A percentile compares a stretch with the other conserved stretches of the same genome.
Evolutionary conservation across 164 flowering plant genomes (phyloP).

Genomic region (Liquidambar formosana): DNA sequence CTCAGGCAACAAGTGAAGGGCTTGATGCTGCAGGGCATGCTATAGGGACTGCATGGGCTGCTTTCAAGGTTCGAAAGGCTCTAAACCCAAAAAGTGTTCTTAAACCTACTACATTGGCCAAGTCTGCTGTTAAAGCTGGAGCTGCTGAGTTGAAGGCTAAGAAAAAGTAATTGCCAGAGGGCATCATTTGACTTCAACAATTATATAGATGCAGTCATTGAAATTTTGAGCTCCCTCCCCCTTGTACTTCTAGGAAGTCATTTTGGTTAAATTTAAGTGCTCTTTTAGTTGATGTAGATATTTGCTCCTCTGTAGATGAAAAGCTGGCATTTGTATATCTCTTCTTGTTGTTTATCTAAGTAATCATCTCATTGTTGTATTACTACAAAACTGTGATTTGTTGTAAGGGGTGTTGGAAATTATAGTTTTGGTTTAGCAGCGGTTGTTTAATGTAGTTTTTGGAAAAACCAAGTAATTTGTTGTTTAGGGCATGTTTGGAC

Average conservation of each 20-base stretch:
- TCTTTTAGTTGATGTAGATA: neutral
- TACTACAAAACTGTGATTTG: no score
- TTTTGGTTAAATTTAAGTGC: no score
- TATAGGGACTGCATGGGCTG: constrained; percentile 86
- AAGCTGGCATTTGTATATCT: neutral
- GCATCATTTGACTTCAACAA: neutral
- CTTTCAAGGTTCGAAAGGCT: constrained; percentile 78
- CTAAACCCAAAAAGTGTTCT: constrained; percentile 72
- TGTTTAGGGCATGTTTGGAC: neutral
- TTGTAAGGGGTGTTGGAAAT: no score
- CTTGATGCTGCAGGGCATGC: constrained; percentile 92
- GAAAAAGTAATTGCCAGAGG: neutral
- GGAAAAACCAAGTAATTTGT: neutral
- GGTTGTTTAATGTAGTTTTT: no score
- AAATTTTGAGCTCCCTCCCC: neutral
- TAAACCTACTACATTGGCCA: constrained; percentile 58
- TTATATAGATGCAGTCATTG: neutral
- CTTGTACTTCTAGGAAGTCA: neutral
- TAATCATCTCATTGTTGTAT: neutral
- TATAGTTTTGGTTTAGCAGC: no score
- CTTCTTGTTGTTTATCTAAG: neutral
- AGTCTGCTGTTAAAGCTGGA: constrained; percentile 50
- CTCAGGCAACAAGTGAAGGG: constrained; percentile 66
- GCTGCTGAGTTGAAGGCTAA: constrained; percentile 34
- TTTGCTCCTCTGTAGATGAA: neutral